Percentiles rank a stretch among this genome's conserved stretches.
Evolutionary conservation across 495 filamentous ascomycete genomes (phyloP).

Genomic region (Penicillium dipodomyicola): DNA sequence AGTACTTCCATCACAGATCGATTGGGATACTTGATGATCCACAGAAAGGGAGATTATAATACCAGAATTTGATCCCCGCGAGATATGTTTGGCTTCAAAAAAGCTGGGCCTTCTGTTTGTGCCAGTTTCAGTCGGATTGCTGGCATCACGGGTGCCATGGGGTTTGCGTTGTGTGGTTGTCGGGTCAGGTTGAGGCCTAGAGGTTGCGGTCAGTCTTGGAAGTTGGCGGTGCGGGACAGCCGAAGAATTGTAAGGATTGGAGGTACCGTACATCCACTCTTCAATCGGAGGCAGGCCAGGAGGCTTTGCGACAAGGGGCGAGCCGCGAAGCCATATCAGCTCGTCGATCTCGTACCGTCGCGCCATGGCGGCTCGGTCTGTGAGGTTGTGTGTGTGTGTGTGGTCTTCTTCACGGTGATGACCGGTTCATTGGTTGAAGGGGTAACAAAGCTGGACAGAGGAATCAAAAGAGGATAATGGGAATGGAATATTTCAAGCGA

Average conservation of each 20-base stretch:
- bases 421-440: conserved; percentile 35
- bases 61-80: conserved; percentile 61
- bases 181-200: conserved; percentile 47
- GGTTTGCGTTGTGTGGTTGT: conserved; percentile 46
- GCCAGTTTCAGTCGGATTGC: conserved; percentile 38
- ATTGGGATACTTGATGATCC: neutral
- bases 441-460: neutral
- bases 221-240: conserved; percentile 19
- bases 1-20: conserved; percentile 12
- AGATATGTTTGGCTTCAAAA: conserved; percentile 60
- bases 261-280: conserved; percentile 77
- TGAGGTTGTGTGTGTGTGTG: conserved; percentile 25
- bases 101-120: conserved; percentile 56
- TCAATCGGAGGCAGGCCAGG: conserved; percentile 77
- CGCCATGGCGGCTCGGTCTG: conserved; percentile 44
- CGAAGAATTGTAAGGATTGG: conserved; percentile 1
- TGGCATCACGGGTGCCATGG: conserved; percentile 43
- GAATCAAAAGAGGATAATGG: neutral
- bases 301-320: conserved; percentile 83
- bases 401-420: conserved; percentile 30
- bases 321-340: conserved; percentile 72
- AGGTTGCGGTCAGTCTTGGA: conserved; percentile 27
- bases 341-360: conserved; percentile 76
- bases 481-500: neutral
- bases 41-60: conserved; percentile 13